phyloP scores from a whole-genome alignment of 2,329 filamentous ascomycete genomes.

The Paecilomyces variotii region DNA sequence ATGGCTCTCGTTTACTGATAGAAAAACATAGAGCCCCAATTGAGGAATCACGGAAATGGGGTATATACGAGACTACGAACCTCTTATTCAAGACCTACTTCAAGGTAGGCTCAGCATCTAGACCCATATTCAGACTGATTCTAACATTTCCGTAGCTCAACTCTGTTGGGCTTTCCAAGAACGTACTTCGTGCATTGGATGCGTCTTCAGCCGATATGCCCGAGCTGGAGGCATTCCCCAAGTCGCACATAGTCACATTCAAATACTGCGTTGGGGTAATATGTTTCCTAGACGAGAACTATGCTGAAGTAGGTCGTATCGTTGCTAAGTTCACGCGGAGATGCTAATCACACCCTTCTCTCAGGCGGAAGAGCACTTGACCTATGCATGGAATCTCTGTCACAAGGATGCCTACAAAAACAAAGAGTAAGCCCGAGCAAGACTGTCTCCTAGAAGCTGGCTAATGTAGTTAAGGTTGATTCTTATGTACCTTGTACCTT shows the following conservation, averaged over 20 bases:
- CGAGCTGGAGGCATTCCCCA: constrained; percentile 68
- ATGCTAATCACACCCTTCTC: constrained; percentile 6
- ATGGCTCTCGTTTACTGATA: neutral
- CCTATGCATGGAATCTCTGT: constrained; percentile 74
- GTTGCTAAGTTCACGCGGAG: neutral
- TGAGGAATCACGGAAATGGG: constrained; percentile 93
- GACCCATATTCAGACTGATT: neutral
- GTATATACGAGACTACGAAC: constrained; percentile 89
- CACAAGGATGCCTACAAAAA: constrained; percentile 65
- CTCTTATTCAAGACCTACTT: constrained; percentile 98
- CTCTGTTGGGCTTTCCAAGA: constrained; percentile 79
- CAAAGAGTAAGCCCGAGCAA: constrained; percentile 50
- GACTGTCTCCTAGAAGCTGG: neutral
- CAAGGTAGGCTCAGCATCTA: constrained; percentile 45
- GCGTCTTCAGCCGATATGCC: constrained; percentile 77
- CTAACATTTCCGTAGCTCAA: constrained; percentile 52
- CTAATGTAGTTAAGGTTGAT: constrained; percentile 57
- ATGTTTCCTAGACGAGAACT: constrained; percentile 91
- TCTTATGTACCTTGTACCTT: constrained; percentile 89
- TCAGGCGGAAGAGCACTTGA: constrained; percentile 71
- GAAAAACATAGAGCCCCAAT: constrained; percentile 57
- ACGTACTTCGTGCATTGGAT: constrained; percentile 74
- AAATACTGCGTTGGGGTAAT: constrained; percentile 93
- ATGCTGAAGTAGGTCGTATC: constrained; percentile 54
- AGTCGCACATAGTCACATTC: constrained; percentile 87